Evolutionary conservation across 805 yeast species (phyloP), one percentile per base, ranked within the genome.

Genomic region (Schwanniomyces sp.): DNA sequence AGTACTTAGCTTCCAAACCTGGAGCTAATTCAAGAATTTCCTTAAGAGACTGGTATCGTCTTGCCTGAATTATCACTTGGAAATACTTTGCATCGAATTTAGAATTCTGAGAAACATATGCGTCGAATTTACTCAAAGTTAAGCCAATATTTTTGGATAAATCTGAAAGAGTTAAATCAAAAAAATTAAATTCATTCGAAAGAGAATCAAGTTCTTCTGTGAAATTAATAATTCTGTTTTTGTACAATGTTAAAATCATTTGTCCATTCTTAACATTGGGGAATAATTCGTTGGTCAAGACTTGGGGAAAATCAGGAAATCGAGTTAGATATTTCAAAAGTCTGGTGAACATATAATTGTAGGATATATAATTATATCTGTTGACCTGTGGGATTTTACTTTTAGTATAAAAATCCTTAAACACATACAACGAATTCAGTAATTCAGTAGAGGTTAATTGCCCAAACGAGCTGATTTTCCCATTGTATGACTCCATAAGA

Each of bases 361-460:
- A 56, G 5, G 57, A 50, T 18, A 48, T 47, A 28, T 45, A 48
- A 34, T 56, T 54, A 41, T 57, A 52, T 38, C 50, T 45, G 37
- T 47, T 51, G 32, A 61, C 51, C 12, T 43, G 49, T 7, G 48
- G 47, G 21, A 61, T 51, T 29, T 56, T 58, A 37, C 46, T 43
- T 37, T 60, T 52, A 38, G 40, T 40, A 43, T 55, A 58, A 41
- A 44, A 49, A 34, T 58, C 56, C 44, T 58, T 62, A 52, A 61
- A 66, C 16, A 59, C 55, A 46, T 66, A 62, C 37, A 64, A 48
- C 16, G 59, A 55, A 49, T 62, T 64, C 50, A 58, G 54, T 11
- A 64, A 46, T 45, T 66, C 69, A 9, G 53, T 40, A 5, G 62
- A 40, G 5, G 66, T 59, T 42, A 65, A 57, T 41, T 64, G 62